Percentiles rank a stretch among this genome's conserved stretches.
Conservation (phyloP, 2,329 filamentous ascomycete species). For the Phialophora verrucosa region DNA sequence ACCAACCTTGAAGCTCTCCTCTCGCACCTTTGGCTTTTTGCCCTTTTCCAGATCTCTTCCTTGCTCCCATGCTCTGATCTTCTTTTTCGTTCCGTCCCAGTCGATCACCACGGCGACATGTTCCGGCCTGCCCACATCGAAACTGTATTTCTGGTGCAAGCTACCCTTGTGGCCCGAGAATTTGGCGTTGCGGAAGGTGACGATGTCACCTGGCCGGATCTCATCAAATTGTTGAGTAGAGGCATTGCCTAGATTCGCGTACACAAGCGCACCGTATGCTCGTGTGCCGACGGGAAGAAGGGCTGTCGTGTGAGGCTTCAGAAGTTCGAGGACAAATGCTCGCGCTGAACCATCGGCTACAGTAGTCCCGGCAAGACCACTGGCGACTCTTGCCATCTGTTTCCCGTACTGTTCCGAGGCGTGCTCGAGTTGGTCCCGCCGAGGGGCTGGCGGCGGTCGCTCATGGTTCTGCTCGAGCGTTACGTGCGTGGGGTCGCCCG, state of each 20-base stretch:
- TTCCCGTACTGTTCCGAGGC: constrained; percentile 81
- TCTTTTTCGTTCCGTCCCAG: constrained; percentile 99
- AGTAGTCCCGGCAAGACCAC: constrained; percentile 74
- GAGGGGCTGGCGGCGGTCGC: constrained; percentile 75
- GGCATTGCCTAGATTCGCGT: constrained; percentile 93
- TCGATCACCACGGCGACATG: constrained; percentile 92
- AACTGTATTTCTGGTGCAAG: constrained; percentile 91
- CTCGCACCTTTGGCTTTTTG: constrained; percentile 90
- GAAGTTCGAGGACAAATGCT: constrained; percentile 76
- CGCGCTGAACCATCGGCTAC: constrained; percentile 85
- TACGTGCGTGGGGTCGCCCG: constrained; percentile 73
- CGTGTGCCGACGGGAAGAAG: constrained; percentile 85
- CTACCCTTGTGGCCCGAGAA: constrained; percentile 95
- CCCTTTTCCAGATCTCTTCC: constrained; percentile 90
- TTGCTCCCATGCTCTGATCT: constrained; percentile 94
- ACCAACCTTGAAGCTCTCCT: constrained; percentile 91
- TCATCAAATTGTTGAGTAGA: constrained; percentile 88
- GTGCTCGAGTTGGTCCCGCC: constrained; percentile 91
- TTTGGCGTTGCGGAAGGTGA: constrained; percentile 87
- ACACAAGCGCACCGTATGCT: constrained; percentile 88
- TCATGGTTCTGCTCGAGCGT: constrained; percentile 86
- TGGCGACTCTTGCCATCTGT: constrained; percentile 71
- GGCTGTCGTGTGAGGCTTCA: constrained; percentile 74
- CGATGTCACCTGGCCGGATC: constrained; percentile 89
- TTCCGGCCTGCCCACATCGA: constrained; percentile 84